Percentiles rank a stretch among this genome's conserved stretches.
Evolutionary conservation across 331 rosid species (phyloP).

Genomic region (Arachis monticola): DNA sequence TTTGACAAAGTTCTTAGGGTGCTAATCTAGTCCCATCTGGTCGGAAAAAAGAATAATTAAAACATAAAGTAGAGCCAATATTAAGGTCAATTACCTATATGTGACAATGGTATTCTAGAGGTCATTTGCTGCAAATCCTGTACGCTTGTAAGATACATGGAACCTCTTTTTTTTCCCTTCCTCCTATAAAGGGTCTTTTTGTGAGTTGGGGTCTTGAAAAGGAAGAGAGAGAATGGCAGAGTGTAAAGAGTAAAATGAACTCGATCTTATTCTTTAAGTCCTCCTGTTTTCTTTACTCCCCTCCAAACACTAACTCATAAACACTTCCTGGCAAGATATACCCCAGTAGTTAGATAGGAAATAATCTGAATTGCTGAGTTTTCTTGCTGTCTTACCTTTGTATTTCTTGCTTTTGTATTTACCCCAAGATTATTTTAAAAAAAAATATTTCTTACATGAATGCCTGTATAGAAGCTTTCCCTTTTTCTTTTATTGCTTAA

Average conservation of each 20-base stretch:
- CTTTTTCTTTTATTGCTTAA: neutral
- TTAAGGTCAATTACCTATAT: neutral
- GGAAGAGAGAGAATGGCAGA: too few relatives aligned
- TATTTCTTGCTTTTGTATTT: neutral
- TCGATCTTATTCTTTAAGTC: too few relatives aligned
- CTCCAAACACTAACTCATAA: too few relatives aligned
- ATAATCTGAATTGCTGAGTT: slow-evolving; percentile 17
- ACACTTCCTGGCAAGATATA: neutral
- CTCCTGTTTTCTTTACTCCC: too few relatives aligned
- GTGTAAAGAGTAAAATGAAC: too few relatives aligned
- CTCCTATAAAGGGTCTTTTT: too few relatives aligned
- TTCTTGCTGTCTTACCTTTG: slow-evolving; percentile 4
- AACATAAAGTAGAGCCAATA: neutral
- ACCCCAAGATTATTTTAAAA: neutral
- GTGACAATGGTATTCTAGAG: neutral
- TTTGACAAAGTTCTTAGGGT: slow-evolving; percentile 11
- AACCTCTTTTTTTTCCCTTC: neutral
- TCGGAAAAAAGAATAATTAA: neutral
- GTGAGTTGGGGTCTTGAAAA: too few relatives aligned
- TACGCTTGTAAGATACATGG: too few relatives aligned
- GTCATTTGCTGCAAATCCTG: too few relatives aligned
- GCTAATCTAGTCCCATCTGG: neutral
- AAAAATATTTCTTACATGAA: slow-evolving; percentile 13
- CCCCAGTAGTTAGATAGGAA: neutral
- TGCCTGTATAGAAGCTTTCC: slow-evolving; percentile 19